Base-by-base conservation (phyloP, 768 basidiomycete species). In the Pleurotus giganteus region DNA sequence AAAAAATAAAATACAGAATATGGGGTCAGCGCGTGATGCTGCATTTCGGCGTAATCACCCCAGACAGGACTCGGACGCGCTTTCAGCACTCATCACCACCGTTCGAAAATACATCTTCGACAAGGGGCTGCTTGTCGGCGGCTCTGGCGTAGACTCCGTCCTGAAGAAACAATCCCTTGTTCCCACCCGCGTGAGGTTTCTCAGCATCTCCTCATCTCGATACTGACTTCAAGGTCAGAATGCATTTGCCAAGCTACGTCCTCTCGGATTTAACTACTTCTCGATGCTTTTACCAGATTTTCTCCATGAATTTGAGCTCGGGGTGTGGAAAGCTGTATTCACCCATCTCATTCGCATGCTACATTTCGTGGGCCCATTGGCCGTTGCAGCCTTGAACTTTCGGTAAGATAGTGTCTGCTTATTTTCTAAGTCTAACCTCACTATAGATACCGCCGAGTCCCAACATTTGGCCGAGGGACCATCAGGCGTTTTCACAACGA, bases 401-500 rank as follows among this genome's bases (percentile, higher is more conserved):
- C 29, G 68, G 68, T 69, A 54, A 39, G 53, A 41, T 24, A 8
- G 27, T 31, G 39, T 23, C 17, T 41, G 27, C n/a, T 15, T 39
- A 9, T 45, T 23, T 44, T 21, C 44, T 17, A 28, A 21, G 2
- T 51, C 23, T 12, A 41, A 5, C 5, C 3, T 21, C 23, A 5
- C 19, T 36, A 1, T 21, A 70, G 70, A 17, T 73, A 62, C 51
- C 64, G 65, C 0, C 12, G 49, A 21, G 57, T 69, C 2, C 56
- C 67, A 21, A 64, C 66, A 11, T 71, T 70, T 55, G 69, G 70
- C 0, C 55, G 57, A 1, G 63, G 55, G 3, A 67, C 69, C 0
- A 79, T 79, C 8, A 63, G 69, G 0, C 54, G 59, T 8, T 78
- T 78, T 52, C 47, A 59, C 13, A 45, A 31, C 0, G 73, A 75